phyloP scores from a whole-genome alignment of 192 early-diverging fungal genomes.

The Coemansia sp. region DNA sequence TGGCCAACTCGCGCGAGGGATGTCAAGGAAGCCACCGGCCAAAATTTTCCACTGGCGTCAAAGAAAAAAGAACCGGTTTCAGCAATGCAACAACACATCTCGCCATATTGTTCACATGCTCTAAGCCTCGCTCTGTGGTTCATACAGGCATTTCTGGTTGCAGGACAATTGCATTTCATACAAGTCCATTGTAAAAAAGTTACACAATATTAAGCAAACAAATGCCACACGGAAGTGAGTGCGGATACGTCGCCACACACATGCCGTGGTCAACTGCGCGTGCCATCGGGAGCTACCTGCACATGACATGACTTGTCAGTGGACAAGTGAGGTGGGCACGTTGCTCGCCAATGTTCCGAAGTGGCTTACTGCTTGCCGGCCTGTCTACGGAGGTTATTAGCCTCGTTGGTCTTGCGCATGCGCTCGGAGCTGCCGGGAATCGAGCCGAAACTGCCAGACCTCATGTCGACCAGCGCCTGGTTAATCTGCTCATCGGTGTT shows the following conservation, averaged over 20 bases:
- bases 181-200: neutral
- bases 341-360: neutral
- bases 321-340: neutral
- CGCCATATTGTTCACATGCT: neutral
- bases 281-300: neutral
- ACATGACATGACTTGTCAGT: neutral
- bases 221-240: neutral
- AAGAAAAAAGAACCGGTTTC: neutral
- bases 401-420: slow-evolving; percentile 47
- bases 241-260: neutral
- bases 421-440: slow-evolving; percentile 53
- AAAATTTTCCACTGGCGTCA: neutral
- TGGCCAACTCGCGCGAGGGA: neutral
- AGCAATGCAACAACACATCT: neutral
- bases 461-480: slow-evolving; percentile 41
- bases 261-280: too few relatives aligned
- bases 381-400: slow-evolving; percentile 31
- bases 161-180: neutral
- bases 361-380: slow-evolving; percentile 33
- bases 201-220: neutral
- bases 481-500: slow-evolving; percentile 48
- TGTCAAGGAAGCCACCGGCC: neutral
- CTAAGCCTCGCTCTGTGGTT: neutral
- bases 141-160: neutral
- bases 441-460: slow-evolving; percentile 37